Base-by-base conservation (phyloP, 2,329 filamentous ascomycete genomes). In the Rachicladosporium sp. region DNA sequence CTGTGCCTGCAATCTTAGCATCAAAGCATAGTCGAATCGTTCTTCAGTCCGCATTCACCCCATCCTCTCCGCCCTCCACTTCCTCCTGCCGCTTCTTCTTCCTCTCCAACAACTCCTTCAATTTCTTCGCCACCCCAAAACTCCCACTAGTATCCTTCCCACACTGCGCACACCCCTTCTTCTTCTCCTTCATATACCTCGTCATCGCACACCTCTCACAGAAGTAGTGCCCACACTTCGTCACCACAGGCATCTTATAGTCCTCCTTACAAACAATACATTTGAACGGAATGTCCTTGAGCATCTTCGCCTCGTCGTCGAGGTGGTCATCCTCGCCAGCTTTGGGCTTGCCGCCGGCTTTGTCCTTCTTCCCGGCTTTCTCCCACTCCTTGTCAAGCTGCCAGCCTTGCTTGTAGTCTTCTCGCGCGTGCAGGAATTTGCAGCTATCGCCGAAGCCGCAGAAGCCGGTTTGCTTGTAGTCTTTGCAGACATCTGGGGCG, bases 351-450 rank as follows among this genome's bases (percentile, higher is more conserved):
- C 23, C 69, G 38, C 51, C 50, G 9, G 87, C 4, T 77, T 82
- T 3, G 78, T 75, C 34, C 75, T 80, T 53, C 82, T 88, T 27
- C 5, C 78, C 83, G 2, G 80, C 77, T 29, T 76, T 80, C 57
- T 98, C 91, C 91, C 91, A 98, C 35, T 96, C 89, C 38, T 74
- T 73, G 60, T 98, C 91, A 3, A 98, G 70, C 59, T 96, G 86
- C 91, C 91, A 98, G 2, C 91, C 91, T 57, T 88, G 82, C 51
- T 89, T 86, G 56, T 85, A 82, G 59, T 86, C 82, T 52, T 84
- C 80, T 42, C 84, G 69, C 4, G 76, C 76, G 54, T 91, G 84
- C 0, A 86, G 55, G 55, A 79, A 91, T 54, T 87, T 93, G 67
- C 88, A 94, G 45, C 71, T 78, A 57, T 91, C 84, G 21, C 82